Evolutionary conservation across 768 basidiomycete species (phyloP), one percentile per base, ranked within the genome.

Genomic region (Sarcodon sp.): DNA sequence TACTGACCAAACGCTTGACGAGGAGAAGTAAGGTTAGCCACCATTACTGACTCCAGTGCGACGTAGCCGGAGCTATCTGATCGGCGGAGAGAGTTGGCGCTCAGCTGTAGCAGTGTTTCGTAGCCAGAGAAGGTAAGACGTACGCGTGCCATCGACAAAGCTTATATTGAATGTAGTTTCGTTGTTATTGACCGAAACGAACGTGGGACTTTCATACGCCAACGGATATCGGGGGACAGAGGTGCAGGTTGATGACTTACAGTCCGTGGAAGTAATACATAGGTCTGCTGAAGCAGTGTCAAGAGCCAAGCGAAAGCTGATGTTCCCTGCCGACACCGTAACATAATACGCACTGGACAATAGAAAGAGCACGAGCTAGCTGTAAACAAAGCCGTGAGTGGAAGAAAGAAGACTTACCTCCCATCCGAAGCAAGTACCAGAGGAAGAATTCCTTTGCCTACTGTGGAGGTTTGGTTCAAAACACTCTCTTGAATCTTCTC

Each of bases 201-300:
- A 89, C 3, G 83, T 76, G 1, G 80, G 71, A 50, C 83, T 87
- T 46, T 69, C 59, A 56, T 83, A 87, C 3, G 61, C 57, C 46
- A 87, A 66, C 13, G 85, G 87, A 60, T 87, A 89, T 48, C 67
- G 70, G n/a, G 87, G 87, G 7, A 81, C 67, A 3, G 59, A 54
- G 43, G 66, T 65, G 62, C 87, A 88, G 0, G 69, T 56, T n/a
- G 58, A 54, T 10, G 77, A 70, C 31, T 61, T 61, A 62, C 87
- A 89, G 4, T 56, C 68, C 7, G 83, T 79, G 12, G 84, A 81
- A 39, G 76, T 57, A 15, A 88, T 52, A 85, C 85, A 89, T 10
- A 83, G 62, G 64, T 81, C 80, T 12, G 81, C 67, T 7, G 85
- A 87, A 13, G 70, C 87, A 1, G 86, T 88, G 59, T 89, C 87